Conservation (phyloP, 345 rosid genomes). For the Dipteronia sinensis region DNA sequence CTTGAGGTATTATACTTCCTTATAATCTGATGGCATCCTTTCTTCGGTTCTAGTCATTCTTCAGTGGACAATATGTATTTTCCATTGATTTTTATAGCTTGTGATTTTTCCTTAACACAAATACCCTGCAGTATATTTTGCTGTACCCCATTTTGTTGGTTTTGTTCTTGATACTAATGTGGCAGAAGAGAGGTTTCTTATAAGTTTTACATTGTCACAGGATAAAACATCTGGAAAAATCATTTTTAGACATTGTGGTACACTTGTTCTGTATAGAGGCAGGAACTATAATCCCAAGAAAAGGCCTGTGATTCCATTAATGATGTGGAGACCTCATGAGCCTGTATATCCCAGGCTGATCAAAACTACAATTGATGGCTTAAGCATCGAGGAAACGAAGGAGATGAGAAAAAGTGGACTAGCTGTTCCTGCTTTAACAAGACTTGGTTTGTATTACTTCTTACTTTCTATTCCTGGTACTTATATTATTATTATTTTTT, state of each 20-base stretch:
- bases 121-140: conserved; percentile 2
- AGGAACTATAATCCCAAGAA: conserved; percentile 74
- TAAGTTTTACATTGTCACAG: conserved; percentile 30
- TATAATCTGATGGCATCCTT: not conserved
- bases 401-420: conserved; percentile 83
- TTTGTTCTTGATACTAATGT: not conserved
- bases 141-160: not conserved
- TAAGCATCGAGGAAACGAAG: conserved; percentile 80
- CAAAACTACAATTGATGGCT: conserved; percentile 80
- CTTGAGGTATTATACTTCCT: conserved; percentile 64
- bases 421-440: conserved; percentile 73
- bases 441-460: conserved; percentile 53
- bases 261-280: conserved; percentile 76
- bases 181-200: not conserved
- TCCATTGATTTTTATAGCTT: not conserved
- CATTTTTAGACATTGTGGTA: conserved; percentile 75
- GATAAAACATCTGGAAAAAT: conserved; percentile 78
- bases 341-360: conserved; percentile 85
- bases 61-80: not conserved
- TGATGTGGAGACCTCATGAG: conserved; percentile 97
- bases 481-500: not conserved
- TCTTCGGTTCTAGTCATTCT: conserved; percentile 3
- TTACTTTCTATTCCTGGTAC: not conserved
- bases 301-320: conserved; percentile 78
- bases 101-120: not conserved